Percentiles rank a stretch among this genome's conserved stretches.
These are phyloP conservation scores for Diaporthe caulivora DNA, from an alignment of 2,329 filamentous ascomycete species.

Conservation along the genomic window DNA sequence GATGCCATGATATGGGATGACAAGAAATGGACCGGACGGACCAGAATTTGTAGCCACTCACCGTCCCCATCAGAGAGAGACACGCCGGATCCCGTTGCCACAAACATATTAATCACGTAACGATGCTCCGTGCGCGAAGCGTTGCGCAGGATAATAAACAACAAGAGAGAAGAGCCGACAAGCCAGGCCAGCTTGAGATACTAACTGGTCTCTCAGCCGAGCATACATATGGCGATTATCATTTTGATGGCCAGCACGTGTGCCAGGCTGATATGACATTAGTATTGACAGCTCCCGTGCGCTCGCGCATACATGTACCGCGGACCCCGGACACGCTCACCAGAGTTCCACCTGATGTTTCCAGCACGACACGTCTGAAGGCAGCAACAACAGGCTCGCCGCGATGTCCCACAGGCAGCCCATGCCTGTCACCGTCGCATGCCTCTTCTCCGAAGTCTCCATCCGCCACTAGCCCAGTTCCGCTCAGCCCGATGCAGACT, in stretches of 20 bases:
- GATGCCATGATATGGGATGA: constrained; percentile 27
- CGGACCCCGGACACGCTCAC: not conserved
- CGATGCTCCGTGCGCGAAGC: not conserved
- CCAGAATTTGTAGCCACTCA: constrained; percentile 4
- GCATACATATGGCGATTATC: constrained; percentile 22
- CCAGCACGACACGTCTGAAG: not conserved
- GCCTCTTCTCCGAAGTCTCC: constrained; percentile 7
- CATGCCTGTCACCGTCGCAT: constrained; percentile 32
- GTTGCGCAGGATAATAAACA: not conserved
- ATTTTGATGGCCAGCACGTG: not conserved
- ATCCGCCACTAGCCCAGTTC: constrained; percentile 7
- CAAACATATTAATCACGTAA: constrained; percentile 30
- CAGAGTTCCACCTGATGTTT: not conserved
- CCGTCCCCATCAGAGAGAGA: not conserved
- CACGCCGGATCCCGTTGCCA: constrained; percentile 26
- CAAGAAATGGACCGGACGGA: constrained; percentile 12
- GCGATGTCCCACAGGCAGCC: constrained; percentile 15
- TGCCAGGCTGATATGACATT: not conserved
- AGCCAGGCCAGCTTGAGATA: constrained; percentile 14
- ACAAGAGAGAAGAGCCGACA: constrained; percentile 4
- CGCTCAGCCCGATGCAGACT: not conserved
- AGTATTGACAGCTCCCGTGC: constrained; percentile 21
- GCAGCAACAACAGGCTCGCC: not conserved
- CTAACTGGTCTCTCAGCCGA: constrained; percentile 5
- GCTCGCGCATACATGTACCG: not conserved